These are phyloP conservation scores for Leptographium galeiforme DNA, from an alignment of 2,329 filamentous ascomycete genomes.

Conservation along the genomic window DNA sequence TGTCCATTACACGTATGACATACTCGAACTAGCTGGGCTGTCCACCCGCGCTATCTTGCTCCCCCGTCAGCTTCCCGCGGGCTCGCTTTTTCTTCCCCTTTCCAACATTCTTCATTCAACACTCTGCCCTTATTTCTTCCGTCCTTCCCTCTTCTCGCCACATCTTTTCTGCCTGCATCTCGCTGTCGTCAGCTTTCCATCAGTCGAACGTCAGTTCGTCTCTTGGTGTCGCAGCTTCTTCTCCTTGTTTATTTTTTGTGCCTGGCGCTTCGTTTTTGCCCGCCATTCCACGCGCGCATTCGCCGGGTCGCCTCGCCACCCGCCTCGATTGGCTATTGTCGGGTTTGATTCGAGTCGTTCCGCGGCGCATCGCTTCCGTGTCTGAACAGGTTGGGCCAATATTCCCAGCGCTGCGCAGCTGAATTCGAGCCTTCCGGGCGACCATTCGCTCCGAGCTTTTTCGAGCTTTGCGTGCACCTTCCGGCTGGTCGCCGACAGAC, in stretches of 20 bases:
- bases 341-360: not conserved
- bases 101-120: not conserved
- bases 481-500: not conserved
- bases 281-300: not conserved
- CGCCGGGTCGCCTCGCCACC: not conserved
- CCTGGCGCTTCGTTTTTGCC: not conserved
- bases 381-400: not conserved
- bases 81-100: not conserved
- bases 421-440: not conserved
- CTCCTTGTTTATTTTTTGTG: not conserved
- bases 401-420: not conserved
- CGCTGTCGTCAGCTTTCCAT: not conserved
- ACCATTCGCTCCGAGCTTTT: conserved; percentile 4
- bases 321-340: not conserved
- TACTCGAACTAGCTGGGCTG: not conserved
- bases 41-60: not conserved
- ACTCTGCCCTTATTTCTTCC: not conserved
- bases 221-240: not conserved
- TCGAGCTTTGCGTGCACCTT: not conserved
- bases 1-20: not conserved
- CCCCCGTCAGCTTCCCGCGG: not conserved
- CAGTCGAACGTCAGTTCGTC: not conserved
- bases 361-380: not conserved
- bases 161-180: not conserved
- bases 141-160: not conserved